A percentile compares a stretch with the other conserved stretches of the same genome.
phyloP scores from a whole-genome alignment of 306 rosid genomes.

The Rosa rugosa region DNA sequence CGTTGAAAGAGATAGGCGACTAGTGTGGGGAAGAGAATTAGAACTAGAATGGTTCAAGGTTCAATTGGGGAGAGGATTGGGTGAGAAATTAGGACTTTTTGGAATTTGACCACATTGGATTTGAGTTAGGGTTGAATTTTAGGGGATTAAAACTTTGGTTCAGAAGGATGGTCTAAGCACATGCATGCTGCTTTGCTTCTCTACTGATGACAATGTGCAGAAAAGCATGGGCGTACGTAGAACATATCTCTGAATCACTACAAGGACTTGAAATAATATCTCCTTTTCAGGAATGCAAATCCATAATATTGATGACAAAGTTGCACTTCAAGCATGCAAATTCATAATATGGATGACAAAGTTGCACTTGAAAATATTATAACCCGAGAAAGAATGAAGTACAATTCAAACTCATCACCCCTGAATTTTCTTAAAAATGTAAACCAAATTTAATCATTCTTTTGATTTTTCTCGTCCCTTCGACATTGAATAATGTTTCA shows the following conservation, averaged over 20 bases:
- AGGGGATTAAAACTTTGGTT: not conserved
- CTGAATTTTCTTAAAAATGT: not conserved
- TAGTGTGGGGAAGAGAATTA: not conserved
- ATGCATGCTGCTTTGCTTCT: slow-evolving; percentile 3
- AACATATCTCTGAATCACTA: slow-evolving; percentile 11
- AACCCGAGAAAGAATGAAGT: not conserved
- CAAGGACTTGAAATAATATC: not conserved
- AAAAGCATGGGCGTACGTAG: not conserved
- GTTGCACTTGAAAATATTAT: not conserved
- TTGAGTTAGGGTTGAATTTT: not conserved
- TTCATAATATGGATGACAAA: not conserved
- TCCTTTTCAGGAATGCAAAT: not conserved
- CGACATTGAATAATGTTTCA: not conserved
- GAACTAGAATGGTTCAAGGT: not conserved
- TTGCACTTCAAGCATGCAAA: not conserved
- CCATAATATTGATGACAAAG: slow-evolving; percentile 4
- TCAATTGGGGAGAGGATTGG: not conserved
- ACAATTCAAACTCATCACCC: not conserved
- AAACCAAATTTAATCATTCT: not conserved
- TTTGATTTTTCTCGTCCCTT: not conserved
- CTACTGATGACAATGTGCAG: slow-evolving; percentile 10
- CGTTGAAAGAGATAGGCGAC: not conserved
- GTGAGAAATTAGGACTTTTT: not conserved
- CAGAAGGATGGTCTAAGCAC: slow-evolving; percentile 4
- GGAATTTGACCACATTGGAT: not conserved